phyloP scores from a whole-genome alignment of 441 rosid species.

The Viola pubescens region DNA sequence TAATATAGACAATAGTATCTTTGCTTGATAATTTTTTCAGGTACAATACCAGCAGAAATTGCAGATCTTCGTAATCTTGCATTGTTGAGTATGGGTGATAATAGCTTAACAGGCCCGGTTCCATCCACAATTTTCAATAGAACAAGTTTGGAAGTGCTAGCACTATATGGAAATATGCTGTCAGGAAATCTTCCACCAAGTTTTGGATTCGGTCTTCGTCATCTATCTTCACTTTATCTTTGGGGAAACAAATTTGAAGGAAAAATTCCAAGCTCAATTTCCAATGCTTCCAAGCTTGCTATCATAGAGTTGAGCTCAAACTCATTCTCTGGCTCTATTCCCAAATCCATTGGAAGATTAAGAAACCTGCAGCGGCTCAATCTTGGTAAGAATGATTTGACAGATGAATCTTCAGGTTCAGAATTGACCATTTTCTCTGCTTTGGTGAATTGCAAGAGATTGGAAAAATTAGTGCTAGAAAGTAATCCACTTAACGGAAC shows the following conservation, averaged over 20 bases:
- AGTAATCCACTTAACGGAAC: conserved; percentile 7
- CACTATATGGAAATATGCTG: not conserved
- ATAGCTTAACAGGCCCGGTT: conserved; percentile 1
- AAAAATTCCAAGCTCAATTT: conserved; percentile 8
- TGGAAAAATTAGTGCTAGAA: not conserved
- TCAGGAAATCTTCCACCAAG: conserved; percentile 13
- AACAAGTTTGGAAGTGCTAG: not conserved
- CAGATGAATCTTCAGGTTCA: not conserved
- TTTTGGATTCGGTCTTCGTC: conserved; percentile 3
- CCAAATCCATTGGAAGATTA: conserved; percentile 7
- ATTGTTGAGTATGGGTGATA: not conserved
- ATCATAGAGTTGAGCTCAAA: not conserved
- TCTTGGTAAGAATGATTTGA: conserved; percentile 1
- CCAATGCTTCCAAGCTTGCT: conserved; percentile 19
- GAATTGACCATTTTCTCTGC: conserved; percentile 15
- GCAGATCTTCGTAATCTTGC: not conserved
- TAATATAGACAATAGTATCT: not conserved
- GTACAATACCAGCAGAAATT: conserved; percentile 5
- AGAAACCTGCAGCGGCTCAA: conserved; percentile 6
- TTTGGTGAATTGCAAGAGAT: conserved; percentile 7
- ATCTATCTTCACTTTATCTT: not conserved
- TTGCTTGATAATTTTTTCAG: not conserved
- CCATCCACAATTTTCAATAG: conserved; percentile 10
- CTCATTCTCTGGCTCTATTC: conserved; percentile 14
- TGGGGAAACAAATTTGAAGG: not conserved